A percentile compares a stretch with the other conserved stretches of the same genome.
Evolutionary conservation across 2,329 filamentous ascomycete genomes (phyloP).

Genomic region (Coniochaeta sp.): DNA sequence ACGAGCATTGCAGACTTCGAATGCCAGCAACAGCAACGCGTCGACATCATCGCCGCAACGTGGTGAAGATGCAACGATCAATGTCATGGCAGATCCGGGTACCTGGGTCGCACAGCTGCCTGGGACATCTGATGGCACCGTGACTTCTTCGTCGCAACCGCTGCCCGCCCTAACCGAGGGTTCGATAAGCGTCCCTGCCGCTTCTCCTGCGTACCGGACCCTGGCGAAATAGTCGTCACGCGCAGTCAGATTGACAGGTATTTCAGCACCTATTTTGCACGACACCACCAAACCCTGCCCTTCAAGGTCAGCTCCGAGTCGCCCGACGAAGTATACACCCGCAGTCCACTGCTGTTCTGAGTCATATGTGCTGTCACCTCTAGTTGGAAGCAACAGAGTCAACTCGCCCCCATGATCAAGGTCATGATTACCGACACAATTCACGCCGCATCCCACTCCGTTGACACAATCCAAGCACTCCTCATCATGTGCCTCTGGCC

Average conservation of each 20-base stretch:
- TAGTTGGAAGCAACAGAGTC: not conserved
- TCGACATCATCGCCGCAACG: not conserved
- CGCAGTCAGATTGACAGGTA: not conserved
- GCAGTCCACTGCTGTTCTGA: not conserved
- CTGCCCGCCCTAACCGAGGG: not conserved
- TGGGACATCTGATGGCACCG: not conserved
- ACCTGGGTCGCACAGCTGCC: not conserved
- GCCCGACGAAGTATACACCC: not conserved
- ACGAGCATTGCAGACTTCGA: not conserved
- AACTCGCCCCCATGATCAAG: not conserved
- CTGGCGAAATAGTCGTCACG: not conserved
- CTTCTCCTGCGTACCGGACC: not conserved
- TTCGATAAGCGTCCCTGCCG: not conserved
- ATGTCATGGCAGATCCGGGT: not conserved
- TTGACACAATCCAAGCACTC: not conserved
- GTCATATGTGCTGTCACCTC: not conserved
- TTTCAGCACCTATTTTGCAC: not conserved
- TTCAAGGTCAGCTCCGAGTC: not conserved
- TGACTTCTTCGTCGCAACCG: not conserved
- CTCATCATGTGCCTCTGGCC: not conserved
- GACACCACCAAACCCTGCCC: not conserved
- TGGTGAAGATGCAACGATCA: not conserved
- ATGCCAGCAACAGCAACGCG: not conserved
- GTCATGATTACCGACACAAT: not conserved
- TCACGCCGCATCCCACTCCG: not conserved